Evolutionary conservation across 2,329 filamentous ascomycete genomes (phyloP).

Genomic region (Alternaria brassicicola): DNA sequence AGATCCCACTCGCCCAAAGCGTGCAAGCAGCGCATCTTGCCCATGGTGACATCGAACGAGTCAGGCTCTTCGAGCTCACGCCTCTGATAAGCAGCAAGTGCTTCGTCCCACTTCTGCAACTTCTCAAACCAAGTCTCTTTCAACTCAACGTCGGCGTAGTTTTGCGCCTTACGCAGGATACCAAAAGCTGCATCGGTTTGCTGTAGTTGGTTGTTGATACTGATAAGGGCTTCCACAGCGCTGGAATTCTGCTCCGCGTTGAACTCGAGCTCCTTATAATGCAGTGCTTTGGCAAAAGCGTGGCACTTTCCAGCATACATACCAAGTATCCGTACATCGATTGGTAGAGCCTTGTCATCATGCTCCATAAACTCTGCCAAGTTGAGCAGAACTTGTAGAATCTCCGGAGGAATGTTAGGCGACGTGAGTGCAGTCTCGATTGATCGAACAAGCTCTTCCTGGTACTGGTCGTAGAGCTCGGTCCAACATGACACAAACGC

Average conservation of each 20-base stretch:
- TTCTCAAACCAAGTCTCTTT: constrained; percentile 99
- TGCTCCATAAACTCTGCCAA: constrained; percentile 99
- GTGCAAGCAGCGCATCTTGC: constrained; percentile 98
- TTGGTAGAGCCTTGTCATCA: constrained; percentile 96
- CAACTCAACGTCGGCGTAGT: constrained; percentile 93
- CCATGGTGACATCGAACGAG: constrained; percentile 96
- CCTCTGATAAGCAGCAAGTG: constrained; percentile 86
- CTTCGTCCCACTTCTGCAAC: constrained; percentile 97
- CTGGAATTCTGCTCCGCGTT: constrained; percentile 95
- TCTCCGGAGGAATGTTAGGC: constrained; percentile 92
- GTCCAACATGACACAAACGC: constrained; percentile 99
- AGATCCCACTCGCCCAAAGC: constrained; percentile 97
- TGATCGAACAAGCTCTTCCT: constrained; percentile 93
- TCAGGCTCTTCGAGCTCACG: constrained; percentile 74
- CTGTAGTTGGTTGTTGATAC: constrained; percentile 98
- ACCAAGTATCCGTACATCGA: constrained; percentile 93
- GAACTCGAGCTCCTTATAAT: constrained; percentile 99
- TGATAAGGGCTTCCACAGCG: constrained; percentile 95
- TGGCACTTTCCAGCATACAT: constrained; percentile 96
- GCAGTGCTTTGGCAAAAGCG: constrained; percentile 95
- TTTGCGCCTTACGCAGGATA: constrained; percentile 93
- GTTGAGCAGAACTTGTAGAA: constrained; percentile 91
- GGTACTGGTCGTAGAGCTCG: constrained; percentile 94
- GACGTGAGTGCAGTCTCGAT: constrained; percentile 96
- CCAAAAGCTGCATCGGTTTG: constrained; percentile 98